Evolutionary conservation across 176 grass and related monocot species (phyloP).

Genomic region (Urochloa ruziziensis): DNA sequence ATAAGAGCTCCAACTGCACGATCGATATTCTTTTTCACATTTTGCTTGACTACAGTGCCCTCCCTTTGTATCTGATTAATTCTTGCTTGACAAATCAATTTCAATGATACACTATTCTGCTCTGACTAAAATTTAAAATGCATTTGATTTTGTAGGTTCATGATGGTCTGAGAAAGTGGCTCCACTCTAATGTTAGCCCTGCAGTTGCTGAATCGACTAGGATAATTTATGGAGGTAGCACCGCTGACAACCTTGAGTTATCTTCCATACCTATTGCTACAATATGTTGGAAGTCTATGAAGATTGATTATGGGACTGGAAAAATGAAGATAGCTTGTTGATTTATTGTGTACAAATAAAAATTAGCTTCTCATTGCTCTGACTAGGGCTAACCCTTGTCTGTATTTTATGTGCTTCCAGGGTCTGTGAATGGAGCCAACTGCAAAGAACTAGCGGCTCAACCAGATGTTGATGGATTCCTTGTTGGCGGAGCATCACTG

Average conservation of each 20-base stretch:
- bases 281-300: background rate
- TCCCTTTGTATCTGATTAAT: background rate
- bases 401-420: slow-evolving; percentile 31
- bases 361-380: background rate
- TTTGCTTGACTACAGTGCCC: background rate
- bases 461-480: slow-evolving; percentile 73
- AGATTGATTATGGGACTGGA: background rate
- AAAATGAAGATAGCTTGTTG: background rate
- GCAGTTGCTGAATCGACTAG: slow-evolving; percentile 70
- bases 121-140: background rate
- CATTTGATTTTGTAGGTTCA: slow-evolving; percentile 55
- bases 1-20: background rate
- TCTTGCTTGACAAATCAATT: background rate
- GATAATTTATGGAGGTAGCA: slow-evolving; percentile 87
- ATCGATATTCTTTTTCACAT: background rate
- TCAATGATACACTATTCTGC: background rate
- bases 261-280: slow-evolving; percentile 1
- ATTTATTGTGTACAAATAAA: background rate
- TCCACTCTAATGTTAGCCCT: slow-evolving; percentile 54
- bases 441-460: slow-evolving; percentile 61
- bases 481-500: slow-evolving; percentile 80
- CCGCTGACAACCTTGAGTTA: background rate
- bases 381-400: background rate
- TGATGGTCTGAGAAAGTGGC: slow-evolving; percentile 71
- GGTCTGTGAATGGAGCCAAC: slow-evolving; percentile 76